phyloP scores from a whole-genome alignment of 768 basidiomycete genomes.

The Calocera viscosa region DNA sequence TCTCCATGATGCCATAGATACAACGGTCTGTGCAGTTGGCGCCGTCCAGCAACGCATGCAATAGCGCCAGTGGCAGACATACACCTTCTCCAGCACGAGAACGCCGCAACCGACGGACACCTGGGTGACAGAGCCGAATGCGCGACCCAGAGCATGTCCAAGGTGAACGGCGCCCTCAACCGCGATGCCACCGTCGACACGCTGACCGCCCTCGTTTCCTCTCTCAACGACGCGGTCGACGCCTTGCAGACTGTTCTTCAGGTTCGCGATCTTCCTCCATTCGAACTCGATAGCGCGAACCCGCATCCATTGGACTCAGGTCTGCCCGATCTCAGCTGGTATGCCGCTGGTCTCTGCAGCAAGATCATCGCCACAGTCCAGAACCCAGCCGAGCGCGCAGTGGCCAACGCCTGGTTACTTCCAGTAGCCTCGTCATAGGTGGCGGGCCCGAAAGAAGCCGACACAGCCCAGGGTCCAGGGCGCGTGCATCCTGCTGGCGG shows the following conservation, averaged over 20 bases:
- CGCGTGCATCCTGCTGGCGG: too few relatives aligned
- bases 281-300: neutral
- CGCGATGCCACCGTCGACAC: neutral
- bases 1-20: too few relatives aligned
- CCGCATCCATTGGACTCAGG: constrained; percentile 1
- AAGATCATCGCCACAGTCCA: constrained; percentile 6
- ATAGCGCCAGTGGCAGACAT: too few relatives aligned
- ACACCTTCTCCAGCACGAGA: too few relatives aligned
- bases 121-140: too few relatives aligned
- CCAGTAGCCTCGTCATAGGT: neutral
- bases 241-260: neutral
- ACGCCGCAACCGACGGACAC: too few relatives aligned
- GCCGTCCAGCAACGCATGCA: too few relatives aligned
- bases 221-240: constrained; percentile 2
- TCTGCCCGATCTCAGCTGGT: neutral
- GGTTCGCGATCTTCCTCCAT: neutral
- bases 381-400: neutral
- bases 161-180: neutral
- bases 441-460: too few relatives aligned
- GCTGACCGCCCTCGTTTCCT: neutral
- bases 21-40: too few relatives aligned
- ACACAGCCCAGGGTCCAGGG: too few relatives aligned
- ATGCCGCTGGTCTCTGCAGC: neutral
- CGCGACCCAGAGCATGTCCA: neutral
- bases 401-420: neutral